These are phyloP conservation scores for Aspergillus bertholletiae DNA, from an alignment of 495 filamentous ascomycete species.

Conservation along the genomic window DNA sequence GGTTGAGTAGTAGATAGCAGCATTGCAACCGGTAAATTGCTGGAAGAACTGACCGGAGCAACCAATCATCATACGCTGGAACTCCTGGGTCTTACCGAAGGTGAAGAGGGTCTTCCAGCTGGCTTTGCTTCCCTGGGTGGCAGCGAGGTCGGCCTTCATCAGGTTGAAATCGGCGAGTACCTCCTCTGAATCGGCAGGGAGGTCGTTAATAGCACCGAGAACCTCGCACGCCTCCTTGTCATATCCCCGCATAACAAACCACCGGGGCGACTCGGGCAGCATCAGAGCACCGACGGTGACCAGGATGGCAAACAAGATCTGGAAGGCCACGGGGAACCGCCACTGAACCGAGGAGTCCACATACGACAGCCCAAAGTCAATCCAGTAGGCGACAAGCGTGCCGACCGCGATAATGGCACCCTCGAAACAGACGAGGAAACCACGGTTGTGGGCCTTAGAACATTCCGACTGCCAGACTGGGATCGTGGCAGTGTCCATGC, in stretches of 20 bases:
- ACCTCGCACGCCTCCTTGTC: conserved; percentile 58
- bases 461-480: conserved; percentile 77
- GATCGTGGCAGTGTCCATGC: conserved; percentile 71
- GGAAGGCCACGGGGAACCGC: conserved; percentile 76
- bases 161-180: conserved; percentile 44
- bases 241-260: conserved; percentile 63
- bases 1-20: conserved; percentile 81
- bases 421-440: conserved; percentile 78
- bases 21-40: conserved; percentile 72
- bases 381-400: conserved; percentile 75
- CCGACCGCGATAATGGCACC: conserved; percentile 76
- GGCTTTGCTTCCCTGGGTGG: conserved; percentile 31
- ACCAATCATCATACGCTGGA: conserved; percentile 41
- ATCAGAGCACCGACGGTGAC: conserved; percentile 54
- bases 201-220: conserved; percentile 54
- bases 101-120: conserved; percentile 35
- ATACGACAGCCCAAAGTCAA: conserved; percentile 74
- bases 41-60: conserved; percentile 64
- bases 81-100: conserved; percentile 42
- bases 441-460: conserved; percentile 67
- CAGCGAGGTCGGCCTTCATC: conserved; percentile 37
- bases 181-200: conserved; percentile 22
- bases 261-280: conserved; percentile 74
- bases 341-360: conserved; percentile 38
- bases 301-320: conserved; percentile 65